phyloP scores from a whole-genome alignment of 176 grass and related monocot species.

The Oryza australiensis region DNA sequence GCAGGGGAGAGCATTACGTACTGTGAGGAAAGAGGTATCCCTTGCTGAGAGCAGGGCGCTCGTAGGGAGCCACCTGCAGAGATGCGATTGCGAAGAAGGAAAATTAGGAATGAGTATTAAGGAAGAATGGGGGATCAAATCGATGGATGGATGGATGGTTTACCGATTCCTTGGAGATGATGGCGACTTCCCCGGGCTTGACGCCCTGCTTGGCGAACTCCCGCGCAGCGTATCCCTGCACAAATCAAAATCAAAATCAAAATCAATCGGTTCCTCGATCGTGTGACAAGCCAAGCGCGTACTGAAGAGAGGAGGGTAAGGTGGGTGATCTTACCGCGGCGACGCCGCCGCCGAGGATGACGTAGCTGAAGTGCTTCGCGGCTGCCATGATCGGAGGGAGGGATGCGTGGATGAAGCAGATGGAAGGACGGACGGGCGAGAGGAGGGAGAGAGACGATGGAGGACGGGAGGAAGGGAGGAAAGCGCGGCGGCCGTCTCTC shows the following conservation, averaged over 20 bases:
- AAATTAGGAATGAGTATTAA: background rate
- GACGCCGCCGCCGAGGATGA: constrained; percentile 92
- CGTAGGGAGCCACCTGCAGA: constrained; percentile 92
- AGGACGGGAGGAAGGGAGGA: constrained; percentile 7
- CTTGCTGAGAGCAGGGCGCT: constrained; percentile 98
- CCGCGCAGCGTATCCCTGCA: constrained; percentile 82
- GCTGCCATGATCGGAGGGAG: constrained; percentile 13
- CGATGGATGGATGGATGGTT: background rate
- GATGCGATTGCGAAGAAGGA: background rate
- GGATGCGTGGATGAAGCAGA: too few species aligned
- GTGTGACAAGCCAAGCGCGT: background rate
- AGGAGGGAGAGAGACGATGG: background rate
- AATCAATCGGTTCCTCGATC: too few species aligned
- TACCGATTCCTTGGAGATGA: constrained; percentile 95
- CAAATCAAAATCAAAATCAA: background rate
- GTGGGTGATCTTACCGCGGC: constrained; percentile 52
- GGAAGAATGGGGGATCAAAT: background rate
- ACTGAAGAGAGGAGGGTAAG: too few species aligned
- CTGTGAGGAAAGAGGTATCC: constrained; percentile 91
- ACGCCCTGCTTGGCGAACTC: constrained; percentile 83
- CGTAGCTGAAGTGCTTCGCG: constrained; percentile 86
- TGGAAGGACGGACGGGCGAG: background rate
- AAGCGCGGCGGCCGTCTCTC: background rate
- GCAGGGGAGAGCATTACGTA: constrained; percentile 19
- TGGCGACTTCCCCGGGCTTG: constrained; percentile 82